phyloP scores from a whole-genome alignment of 805 yeast species.

The Sungouiozyma intestinalis region DNA sequence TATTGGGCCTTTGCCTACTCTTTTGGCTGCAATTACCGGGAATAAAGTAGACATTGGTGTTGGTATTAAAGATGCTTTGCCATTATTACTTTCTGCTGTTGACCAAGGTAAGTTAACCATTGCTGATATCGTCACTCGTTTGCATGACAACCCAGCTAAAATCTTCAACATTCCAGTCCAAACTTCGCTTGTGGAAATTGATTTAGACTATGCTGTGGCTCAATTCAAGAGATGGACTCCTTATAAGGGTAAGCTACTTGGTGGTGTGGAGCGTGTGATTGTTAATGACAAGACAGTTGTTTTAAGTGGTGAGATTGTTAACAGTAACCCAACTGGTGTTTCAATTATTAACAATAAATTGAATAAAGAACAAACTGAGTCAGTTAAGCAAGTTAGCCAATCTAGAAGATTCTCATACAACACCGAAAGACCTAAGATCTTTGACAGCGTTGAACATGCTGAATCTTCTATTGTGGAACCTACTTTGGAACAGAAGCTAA shows the following conservation, averaged over 20 bases:
- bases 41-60: constrained; percentile 55
- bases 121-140: constrained; percentile 57
- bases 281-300: constrained; percentile 70
- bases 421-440: constrained; percentile 31
- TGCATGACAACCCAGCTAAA: constrained; percentile 71
- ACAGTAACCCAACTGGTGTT: constrained; percentile 50
- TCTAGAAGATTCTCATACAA: constrained; percentile 44
- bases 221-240: constrained; percentile 43
- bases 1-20: constrained; percentile 68
- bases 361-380: constrained; percentile 32
- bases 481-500: constrained; percentile 37
- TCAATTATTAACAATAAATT: constrained; percentile 29
- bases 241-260: constrained; percentile 48
- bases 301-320: constrained; percentile 68
- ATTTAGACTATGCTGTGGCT: constrained; percentile 53
- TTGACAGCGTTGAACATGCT: constrained; percentile 32
- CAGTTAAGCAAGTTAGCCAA: constrained; percentile 15
- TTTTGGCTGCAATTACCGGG: constrained; percentile 56
- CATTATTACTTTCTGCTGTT: constrained; percentile 74
- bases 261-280: constrained; percentile 83
- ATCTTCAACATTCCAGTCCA: constrained; percentile 79
- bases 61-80: constrained; percentile 73
- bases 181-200: constrained; percentile 63
- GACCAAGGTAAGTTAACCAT: constrained; percentile 59
- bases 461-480: constrained; percentile 45